Base-by-base conservation (phyloP, 2,329 filamentous ascomycete genomes). In the Scedosporium minutisporum region DNA sequence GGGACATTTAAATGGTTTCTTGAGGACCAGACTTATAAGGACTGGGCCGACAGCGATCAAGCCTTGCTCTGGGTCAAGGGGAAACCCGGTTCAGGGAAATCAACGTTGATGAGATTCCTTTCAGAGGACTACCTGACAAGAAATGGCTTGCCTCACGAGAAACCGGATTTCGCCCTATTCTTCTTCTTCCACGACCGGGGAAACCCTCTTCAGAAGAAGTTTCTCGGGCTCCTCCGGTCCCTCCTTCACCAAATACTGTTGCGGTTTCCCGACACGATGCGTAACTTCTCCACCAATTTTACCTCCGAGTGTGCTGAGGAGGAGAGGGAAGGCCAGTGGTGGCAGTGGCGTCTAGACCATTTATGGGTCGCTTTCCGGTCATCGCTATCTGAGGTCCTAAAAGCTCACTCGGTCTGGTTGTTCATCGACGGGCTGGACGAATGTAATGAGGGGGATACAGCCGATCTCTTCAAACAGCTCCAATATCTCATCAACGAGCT, bases 71-170 rank as follows among this genome's bases (percentile, higher is more conserved):
- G 72, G 73, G 72, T 78, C 42, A 74, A 73, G 58, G 76, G 76
- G 1, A 75, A 77, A 27, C 74, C 76, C 3, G 75, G 75, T 5
- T 71, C 72, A 0, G 75, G 75, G 1, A 78, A 78, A 61, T 76
- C 74, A 4, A 77, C 74, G 1, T 63, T 78, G 38, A 66, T 78
- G 58, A 68, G 67, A 41, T 69, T 71, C 64, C 33, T 75, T 1
- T 67, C 77, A 12, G 65, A n/a, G n/a, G n/a, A 73, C 10, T 70
- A 71, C 38, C 42, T 6, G 16, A 6, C n/a, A 5, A 10, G 48
- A 3, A 64, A 69, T 55, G 46, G 16, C 2, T 9, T 3, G 21
- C 5, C 25, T 6, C 29, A 55, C 4, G 10, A 46, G 42, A 63
- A 62, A 3, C 16, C 25, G 2, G 44, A 27, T 3, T 33, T 72